Evolutionary conservation across 192 early-diverging fungal genomes (phyloP).

Genomic region (Gonapodya prolifera): DNA sequence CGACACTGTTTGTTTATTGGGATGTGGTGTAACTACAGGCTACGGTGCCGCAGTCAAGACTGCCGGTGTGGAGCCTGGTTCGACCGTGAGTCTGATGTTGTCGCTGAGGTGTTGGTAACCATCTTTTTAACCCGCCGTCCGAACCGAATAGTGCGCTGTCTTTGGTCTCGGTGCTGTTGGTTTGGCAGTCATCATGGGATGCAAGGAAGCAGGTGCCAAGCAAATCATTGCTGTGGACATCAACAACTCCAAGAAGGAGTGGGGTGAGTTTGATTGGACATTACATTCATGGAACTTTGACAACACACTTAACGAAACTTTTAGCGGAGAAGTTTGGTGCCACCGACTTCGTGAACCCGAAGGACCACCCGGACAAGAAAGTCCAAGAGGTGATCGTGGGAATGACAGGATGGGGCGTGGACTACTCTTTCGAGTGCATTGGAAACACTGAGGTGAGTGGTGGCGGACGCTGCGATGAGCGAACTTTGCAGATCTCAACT

Average conservation of each 20-base stretch:
- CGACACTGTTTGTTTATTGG: constrained; percentile 80
- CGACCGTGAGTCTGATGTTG: constrained; percentile 22
- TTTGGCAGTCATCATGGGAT: constrained; percentile 78
- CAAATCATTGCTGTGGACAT: constrained; percentile 82
- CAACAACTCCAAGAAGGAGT: constrained; percentile 74
- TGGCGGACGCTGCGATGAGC: neutral
- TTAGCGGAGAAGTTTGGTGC: constrained; percentile 62
- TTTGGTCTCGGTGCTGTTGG: constrained; percentile 96
- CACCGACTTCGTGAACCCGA: constrained; percentile 83
- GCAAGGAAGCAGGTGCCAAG: constrained; percentile 25
- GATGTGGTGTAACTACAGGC: constrained; percentile 93
- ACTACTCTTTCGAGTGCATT: constrained; percentile 94
- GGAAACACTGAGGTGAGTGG: constrained; percentile 21
- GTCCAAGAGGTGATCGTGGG: constrained; percentile 69
- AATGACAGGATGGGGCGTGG: constrained; percentile 87
- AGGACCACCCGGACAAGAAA: constrained; percentile 56
- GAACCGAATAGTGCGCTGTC: constrained; percentile 38
- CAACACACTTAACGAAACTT: neutral
- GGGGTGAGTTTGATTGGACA: constrained; percentile 26
- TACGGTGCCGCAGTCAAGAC: constrained; percentile 91
- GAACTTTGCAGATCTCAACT: neutral
- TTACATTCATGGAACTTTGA: neutral
- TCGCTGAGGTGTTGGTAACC: neutral
- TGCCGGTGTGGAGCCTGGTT: constrained; percentile 72
- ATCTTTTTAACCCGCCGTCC: neutral